Percentiles rank a stretch among this genome's conserved stretches.
Conservation (phyloP, 345 rosid species). For the Erucastrum elatum region DNA sequence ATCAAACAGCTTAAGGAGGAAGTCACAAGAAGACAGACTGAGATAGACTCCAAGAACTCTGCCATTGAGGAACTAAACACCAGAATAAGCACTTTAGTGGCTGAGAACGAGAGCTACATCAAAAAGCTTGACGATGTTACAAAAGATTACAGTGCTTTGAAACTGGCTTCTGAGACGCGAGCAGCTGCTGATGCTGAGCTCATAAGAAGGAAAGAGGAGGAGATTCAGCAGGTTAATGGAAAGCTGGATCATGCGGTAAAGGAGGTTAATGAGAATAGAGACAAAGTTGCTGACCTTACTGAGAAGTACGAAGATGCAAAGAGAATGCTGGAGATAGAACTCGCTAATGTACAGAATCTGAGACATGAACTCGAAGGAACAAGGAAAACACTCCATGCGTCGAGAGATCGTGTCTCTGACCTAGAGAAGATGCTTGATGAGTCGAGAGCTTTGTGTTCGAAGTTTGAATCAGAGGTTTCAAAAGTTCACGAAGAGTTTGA, state of each 20-base stretch:
- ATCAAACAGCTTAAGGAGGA: conserved; percentile 48
- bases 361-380: conserved; percentile 55
- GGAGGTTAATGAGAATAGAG: conserved; percentile 45
- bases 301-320: conserved; percentile 60
- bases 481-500: background rate
- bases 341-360: conserved; percentile 45
- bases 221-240: conserved; percentile 42
- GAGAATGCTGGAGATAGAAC: conserved; percentile 53
- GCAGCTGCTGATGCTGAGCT: conserved; percentile 53
- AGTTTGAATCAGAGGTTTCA: conserved; percentile 39
- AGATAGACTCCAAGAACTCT: conserved; percentile 54
- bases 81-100: conserved; percentile 47
- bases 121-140: conserved; percentile 47
- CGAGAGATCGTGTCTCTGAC: conserved; percentile 53
- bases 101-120: conserved; percentile 54
- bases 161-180: conserved; percentile 56
- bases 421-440: conserved; percentile 55
- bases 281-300: conserved; percentile 47
- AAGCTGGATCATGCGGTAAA: conserved; percentile 49
- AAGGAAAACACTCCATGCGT: conserved; percentile 52
- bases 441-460: conserved; percentile 43
- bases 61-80: conserved; percentile 55
- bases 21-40: conserved; percentile 42
- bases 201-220: conserved; percentile 41
- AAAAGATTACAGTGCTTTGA: conserved; percentile 56